Conservation (phyloP, 2,329 filamentous ascomycete species). For the Intubia oerlemansii region DNA sequence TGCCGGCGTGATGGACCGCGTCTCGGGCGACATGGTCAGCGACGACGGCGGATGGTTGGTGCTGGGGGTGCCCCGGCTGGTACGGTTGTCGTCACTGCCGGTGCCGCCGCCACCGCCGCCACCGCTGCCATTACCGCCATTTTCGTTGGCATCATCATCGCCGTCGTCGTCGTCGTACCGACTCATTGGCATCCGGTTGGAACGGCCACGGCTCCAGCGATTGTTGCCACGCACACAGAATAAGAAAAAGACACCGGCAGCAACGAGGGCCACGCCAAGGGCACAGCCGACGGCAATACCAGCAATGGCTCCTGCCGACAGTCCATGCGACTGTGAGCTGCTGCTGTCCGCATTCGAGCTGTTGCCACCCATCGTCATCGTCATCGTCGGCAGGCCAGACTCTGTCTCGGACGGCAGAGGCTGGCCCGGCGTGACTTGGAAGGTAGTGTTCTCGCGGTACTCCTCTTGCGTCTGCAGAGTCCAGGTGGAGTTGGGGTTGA, state of each 20-base stretch:
- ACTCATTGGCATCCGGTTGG: no score
- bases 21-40: no score
- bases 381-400: conserved; percentile 5
- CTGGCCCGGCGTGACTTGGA: conserved; percentile 34
- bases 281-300: conserved; percentile 31
- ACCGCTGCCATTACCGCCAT: no score
- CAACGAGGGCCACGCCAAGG: background rate
- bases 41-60: background rate
- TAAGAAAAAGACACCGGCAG: no score
- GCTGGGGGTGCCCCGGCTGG: background rate
- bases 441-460: conserved; percentile 24
- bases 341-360: background rate
- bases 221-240: no score
- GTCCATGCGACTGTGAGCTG: background rate
- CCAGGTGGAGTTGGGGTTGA: conserved; percentile 38
- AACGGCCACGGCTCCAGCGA: no score
- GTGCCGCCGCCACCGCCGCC: no score
- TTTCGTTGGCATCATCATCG: no score
- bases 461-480: conserved; percentile 25
- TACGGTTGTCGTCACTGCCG: no score
- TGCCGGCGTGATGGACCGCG: no score
- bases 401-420: conserved; percentile 24
- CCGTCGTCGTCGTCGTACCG: no score
- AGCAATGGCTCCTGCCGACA: conserved; percentile 27
- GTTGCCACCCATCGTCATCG: conserved; percentile 1